Evolutionary conservation across 371 early-diverging fungal species (phyloP).

Genomic region (Nematocida ironsii): DNA sequence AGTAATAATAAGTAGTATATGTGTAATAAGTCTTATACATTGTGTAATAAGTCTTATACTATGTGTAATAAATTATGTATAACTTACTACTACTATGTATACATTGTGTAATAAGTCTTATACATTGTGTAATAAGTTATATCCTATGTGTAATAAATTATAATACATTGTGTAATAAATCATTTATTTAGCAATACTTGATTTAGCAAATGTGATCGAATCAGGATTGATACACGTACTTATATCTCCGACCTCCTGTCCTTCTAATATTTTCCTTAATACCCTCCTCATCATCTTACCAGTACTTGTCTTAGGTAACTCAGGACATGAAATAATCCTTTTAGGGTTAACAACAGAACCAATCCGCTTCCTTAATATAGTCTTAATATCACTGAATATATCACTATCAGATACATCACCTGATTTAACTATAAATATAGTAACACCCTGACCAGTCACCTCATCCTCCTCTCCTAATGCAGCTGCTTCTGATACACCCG

Average conservation of each 20-base stretch:
- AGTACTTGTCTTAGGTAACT: conserved; percentile 86
- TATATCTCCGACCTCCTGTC: conserved; percentile 73
- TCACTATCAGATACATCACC: conserved; percentile 10
- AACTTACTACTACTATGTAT: too few relatives aligned
- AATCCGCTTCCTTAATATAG: conserved; percentile 79
- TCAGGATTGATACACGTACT: conserved; percentile 58
- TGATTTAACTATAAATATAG: conserved; percentile 71
- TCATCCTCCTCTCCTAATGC: conserved; percentile 85
- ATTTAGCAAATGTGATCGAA: conserved; percentile 17
- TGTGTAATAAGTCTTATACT: too few relatives aligned
- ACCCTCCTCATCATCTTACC: conserved; percentile 86
- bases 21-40: too few relatives aligned
- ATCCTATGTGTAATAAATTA: too few relatives aligned
- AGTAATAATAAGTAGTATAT: too few relatives aligned
- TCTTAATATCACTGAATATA: conserved; percentile 73
- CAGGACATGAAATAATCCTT: conserved; percentile 76
- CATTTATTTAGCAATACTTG: not conserved
- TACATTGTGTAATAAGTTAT: too few relatives aligned
- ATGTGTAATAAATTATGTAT: too few relatives aligned
- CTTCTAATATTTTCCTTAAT: conserved; percentile 80
- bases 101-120: too few relatives aligned
- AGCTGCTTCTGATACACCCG: conserved; percentile 81
- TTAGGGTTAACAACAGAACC: conserved; percentile 79
- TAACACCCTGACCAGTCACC: conserved; percentile 77
- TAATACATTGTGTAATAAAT: not conserved